Evolutionary conservation across 2,329 filamentous ascomycete genomes (phyloP), one percentile per base, ranked within the genome.

Genomic region (Penicillium sp.): DNA sequence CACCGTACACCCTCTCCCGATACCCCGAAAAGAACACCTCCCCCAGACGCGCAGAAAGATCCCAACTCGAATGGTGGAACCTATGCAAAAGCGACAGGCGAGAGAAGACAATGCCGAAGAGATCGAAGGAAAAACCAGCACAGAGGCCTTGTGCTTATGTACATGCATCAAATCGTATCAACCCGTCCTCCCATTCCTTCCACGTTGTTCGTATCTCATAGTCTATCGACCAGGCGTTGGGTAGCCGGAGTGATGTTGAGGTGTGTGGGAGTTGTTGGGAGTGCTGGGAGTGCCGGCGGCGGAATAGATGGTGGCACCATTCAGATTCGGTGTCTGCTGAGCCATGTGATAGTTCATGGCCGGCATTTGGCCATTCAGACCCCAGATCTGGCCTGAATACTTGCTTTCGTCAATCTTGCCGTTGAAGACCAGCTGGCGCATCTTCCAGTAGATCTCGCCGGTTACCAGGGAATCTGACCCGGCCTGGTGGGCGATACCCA

Each of bases 381-480:
- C 94, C 91, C 94, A 98, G 70, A 97, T 93, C 78, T 96, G 94
- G 62, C 93, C 93, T 6, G 91, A 82, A 68, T 96, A 92, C 69
- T 96, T 84, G 37, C 84, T 91, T 33, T 91, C 87, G 7, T 91
- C 88, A 51, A 97, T 90, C 26, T 88, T 85, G 64, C 91, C 90
- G 70, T 90, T 89, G 79, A 96, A 98, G 67, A 98, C 91, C 73
- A 91, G 89, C 74, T 93, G 90, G 62, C 89, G 88, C 83, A 98
- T 90, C 72, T 93, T 91, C 86, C 96, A 99, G 80, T 97, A 99
- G 33, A 97, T 92, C 70, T 91, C 90, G 53, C 95, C 95, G 0
- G 95, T 99, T 33, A 99, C 86, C 70, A 97, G 86, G 22, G 93
- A 94, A 78, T 99, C 95, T 0, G 92, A 96, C 30, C 94, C 95